Evolutionary conservation across 2,329 filamentous ascomycete genomes (phyloP), one percentile per base, ranked within the genome.

Genomic region (Cryphonectria carpinicola): DNA sequence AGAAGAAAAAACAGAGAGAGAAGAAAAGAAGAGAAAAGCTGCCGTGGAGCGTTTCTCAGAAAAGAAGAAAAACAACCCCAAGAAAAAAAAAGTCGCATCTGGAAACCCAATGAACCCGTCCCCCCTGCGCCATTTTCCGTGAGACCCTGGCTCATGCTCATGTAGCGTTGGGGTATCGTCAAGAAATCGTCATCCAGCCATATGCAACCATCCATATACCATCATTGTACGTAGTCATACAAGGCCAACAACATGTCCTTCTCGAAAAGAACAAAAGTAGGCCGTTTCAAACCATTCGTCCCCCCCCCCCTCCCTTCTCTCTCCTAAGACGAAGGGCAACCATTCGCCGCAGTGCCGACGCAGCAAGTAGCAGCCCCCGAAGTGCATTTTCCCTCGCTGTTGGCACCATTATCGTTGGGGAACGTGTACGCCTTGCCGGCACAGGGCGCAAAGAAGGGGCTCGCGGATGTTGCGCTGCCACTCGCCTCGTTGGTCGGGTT

Each of bases 371-470:
- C 68, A 65, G 54, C 25, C 5, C 62, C 71, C 1, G 35, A 8
- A n/a, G 52, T 39, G 41, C 71, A 72, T n/a, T 65, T 56, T 28
- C 66, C 71, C 52, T 72, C 62, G 19, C 54, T 63, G 62, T 72
- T 72, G 5, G 71, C 68, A 58, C 64, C 49, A 10, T 67, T 32
- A 56, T 72, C 71, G 22, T 52, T 64, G 49, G 71, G 68, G 54
- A 58, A 72, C 22, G 71, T 70, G 46, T 70, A 72, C 5, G 71
- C 71, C 37, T 69, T 69, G 46, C 71, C 71, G 61, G 67, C 61
- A 46, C 71, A 72, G 25, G 71, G 68, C 1, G 28, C 10, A 32
- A 72, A 72, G 56, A 72, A 72, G 6, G 35, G 5, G 49, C 65
- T 68, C 8, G 71, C 68, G 4, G 17, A 17, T 8, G 70, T 67